Base-by-base conservation (phyloP, 495 filamentous ascomycete species). In the Trichoderma orchidacearum region DNA sequence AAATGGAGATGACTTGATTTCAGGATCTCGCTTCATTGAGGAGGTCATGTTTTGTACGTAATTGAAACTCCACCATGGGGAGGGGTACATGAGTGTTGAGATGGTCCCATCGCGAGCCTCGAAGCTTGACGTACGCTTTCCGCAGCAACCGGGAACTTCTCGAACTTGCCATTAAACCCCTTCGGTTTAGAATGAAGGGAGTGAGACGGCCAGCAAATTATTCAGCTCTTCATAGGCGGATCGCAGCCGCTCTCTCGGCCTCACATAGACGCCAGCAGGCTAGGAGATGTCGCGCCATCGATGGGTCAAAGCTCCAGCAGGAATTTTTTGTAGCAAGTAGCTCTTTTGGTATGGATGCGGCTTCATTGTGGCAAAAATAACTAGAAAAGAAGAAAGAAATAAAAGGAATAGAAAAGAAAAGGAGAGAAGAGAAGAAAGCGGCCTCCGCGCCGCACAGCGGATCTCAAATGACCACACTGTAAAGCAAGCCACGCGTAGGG, bases 11-110 rank as follows among this genome's bases (percentile, higher is more conserved):
- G 41, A 18, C 41, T 23, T 25, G 41, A 48, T 27, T 48, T 23
- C 12, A 48, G 41, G 41, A 48, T 48, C 41, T 48, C 41, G 41
- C 41, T 48, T 48, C 21, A 23, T 23, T 48, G 18, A 25, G 18
- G 41, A 23, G 21, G 41, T 25, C 21, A 23, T 13, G 27, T 11
- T 48, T 48, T 48, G 41, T 48, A 48, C 41, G 41, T 48, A 48
- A 48, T 48, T 48, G 41, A 48, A 48, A 28, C 41, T 48, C 41
- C 41, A 48, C 41, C 41, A 48, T 25, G 41, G 41, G 41, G 41
- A 25, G n/a, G 41, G 38, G 41, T n/a, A n/a, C n/a, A 23, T 48
- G 41, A 48, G 21, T 9, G 18, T 5, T 25, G 17, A 48, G 41
- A 48, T 27, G 41, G 27, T 23, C 8, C 41, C 41, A 48, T 48